Evolutionary conservation across 2,329 filamentous ascomycete species (phyloP).

Genomic region (Laburnicola sp.): DNA sequence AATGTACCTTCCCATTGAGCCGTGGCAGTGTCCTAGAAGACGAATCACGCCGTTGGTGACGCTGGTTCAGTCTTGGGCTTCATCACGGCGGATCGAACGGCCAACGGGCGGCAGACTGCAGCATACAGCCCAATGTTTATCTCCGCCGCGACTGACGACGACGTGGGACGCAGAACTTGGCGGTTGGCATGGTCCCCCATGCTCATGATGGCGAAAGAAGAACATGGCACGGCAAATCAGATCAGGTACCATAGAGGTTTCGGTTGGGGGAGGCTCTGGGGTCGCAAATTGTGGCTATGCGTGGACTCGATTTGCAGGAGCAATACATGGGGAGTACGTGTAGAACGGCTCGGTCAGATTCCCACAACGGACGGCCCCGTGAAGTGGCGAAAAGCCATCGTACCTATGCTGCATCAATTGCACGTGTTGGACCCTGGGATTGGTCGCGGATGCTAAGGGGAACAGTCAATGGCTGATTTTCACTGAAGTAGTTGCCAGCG

Average conservation of each 20-base stretch:
- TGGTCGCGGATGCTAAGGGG: conserved; percentile 23
- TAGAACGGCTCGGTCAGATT: conserved; percentile 18
- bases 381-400: conserved; percentile 22
- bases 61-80: conserved; percentile 3
- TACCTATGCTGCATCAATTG: neutral
- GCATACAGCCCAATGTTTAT: conserved; percentile 31
- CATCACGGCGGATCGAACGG: conserved; percentile 29
- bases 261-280: conserved; percentile 19
- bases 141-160: conserved; percentile 17
- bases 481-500: conserved; percentile 17
- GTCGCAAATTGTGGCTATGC: conserved; percentile 10
- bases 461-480: conserved; percentile 11
- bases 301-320: conserved; percentile 8
- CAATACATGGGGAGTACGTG: conserved; percentile 1
- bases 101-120: conserved; percentile 19
- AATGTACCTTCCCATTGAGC: conserved; percentile 5
- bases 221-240: conserved; percentile 22
- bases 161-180: conserved; percentile 12
- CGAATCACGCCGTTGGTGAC: neutral
- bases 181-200: conserved; percentile 8
- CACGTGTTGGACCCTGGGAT: conserved; percentile 27
- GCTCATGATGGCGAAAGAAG: conserved; percentile 13
- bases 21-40: conserved; percentile 2
- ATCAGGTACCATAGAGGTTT: conserved; percentile 12
- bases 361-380: conserved; percentile 1